Evolutionary conservation across 768 basidiomycete species (phyloP), one percentile per base, ranked within the genome.

Genomic region (Pleurotus salmoneostramineus): DNA sequence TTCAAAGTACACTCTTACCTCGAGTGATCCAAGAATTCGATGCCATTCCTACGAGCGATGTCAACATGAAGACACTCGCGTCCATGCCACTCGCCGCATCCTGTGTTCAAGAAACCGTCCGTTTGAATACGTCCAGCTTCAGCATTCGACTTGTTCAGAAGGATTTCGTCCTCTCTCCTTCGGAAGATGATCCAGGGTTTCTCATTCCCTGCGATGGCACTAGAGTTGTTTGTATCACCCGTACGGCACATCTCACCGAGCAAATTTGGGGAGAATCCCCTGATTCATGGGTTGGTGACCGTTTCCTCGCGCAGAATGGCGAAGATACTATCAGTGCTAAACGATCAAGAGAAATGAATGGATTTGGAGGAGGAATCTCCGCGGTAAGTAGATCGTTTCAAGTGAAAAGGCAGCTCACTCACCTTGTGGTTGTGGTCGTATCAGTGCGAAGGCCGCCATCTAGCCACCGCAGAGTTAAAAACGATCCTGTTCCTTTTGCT

Each of bases 371-470:
- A 14, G 52, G 52, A 15, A 43, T 55, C n/a, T 55, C 52, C 14
- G 37, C 34, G 6, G 52, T 55, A 27, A 54, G 51, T 54, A 54
- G 7, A 37, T 17, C n/a, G 6, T 17, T 15, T 17, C 44, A 45
- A 6, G n/a, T 45, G 6, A 14, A 17, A 15, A 17, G 10, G 44
- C 17, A 17, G 15, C 6, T 45, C 27, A 5, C 33, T 42, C 17
- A 15, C 21, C 17, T 3, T 8, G 52, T 40, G 21, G 21, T 27
- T 27, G 21, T 27, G 21, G 21, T 27, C 21, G 3, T 7, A 42
- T 7, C n/a, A 57, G 56, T 57, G 56, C 34, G 56, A 57, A 57
- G 56, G 56, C 6, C 56, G 56, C 14, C 56, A 57, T 42, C 56
- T 57, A 12, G 56, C 56, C 17, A 50, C 56, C 0, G 56, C 56